Conservation (phyloP, 768 basidiomycete species). For the Psilocybe tampanensis region DNA sequence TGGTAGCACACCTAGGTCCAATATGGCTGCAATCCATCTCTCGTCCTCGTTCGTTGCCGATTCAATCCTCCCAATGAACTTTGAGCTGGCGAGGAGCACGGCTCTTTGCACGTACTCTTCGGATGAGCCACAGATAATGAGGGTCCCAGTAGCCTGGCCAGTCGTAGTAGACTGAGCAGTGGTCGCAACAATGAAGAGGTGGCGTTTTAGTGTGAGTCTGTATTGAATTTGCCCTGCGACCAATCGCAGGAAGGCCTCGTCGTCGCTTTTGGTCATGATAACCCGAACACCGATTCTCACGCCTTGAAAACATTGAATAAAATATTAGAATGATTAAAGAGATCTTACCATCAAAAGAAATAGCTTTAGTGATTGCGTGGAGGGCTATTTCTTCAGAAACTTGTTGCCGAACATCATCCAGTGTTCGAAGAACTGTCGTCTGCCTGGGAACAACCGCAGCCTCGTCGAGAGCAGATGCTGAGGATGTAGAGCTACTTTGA, state of each 20-base stretch:
- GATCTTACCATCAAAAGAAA: constrained; percentile 45
- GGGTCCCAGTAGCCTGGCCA: constrained; percentile 35
- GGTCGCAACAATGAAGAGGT: constrained; percentile 59
- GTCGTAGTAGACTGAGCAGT: constrained; percentile 34
- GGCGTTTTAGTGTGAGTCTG: constrained; percentile 41
- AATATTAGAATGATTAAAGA: background rate
- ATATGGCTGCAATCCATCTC: constrained; percentile 49
- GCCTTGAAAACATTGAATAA: constrained; percentile 25
- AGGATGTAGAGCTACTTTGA: constrained; percentile 14
- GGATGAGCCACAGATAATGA: constrained; percentile 63
- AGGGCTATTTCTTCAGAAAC: constrained; percentile 61
- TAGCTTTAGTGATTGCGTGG: constrained; percentile 51
- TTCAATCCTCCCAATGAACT: constrained; percentile 67
- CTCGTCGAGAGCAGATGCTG: constrained; percentile 22
- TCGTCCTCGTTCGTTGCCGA: constrained; percentile 31
- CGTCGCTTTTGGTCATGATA: constrained; percentile 59
- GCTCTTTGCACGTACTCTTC: constrained; percentile 65
- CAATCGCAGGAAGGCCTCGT: constrained; percentile 55
- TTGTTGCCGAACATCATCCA: constrained; percentile 63
- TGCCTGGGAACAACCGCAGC: constrained; percentile 20
- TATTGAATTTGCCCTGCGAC: constrained; percentile 52
- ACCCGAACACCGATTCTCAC: constrained; percentile 62
- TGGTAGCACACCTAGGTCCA: constrained; percentile 51
- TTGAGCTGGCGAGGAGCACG: constrained; percentile 61
- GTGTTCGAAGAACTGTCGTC: constrained; percentile 40